Percentiles rank a stretch among this genome's conserved stretches.
phyloP scores from a whole-genome alignment of 352 stramenopile genomes.

The Globisporangium nunn region DNA sequence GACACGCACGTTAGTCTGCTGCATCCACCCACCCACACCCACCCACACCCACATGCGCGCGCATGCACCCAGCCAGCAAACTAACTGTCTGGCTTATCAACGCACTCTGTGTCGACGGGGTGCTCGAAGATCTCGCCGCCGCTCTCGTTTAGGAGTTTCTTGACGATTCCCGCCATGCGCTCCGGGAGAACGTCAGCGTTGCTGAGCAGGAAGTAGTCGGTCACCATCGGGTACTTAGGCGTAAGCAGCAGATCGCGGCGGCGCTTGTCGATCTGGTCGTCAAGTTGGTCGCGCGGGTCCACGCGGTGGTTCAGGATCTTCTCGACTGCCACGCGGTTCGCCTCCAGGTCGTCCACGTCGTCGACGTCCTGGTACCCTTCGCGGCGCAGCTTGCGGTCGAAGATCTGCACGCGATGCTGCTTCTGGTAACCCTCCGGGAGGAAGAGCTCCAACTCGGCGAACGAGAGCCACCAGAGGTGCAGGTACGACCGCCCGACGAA shows the following conservation, averaged over 20 bases:
- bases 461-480: slow-evolving; percentile 86
- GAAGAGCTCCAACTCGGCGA: slow-evolving; percentile 81
- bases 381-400: slow-evolving; percentile 73
- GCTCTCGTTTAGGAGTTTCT: slow-evolving; percentile 75
- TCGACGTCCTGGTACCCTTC: slow-evolving; percentile 82
- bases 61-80: not conserved
- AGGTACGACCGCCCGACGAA: slow-evolving; percentile 84
- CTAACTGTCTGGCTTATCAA: not conserved
- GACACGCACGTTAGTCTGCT: not conserved
- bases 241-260: slow-evolving; percentile 42
- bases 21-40: not conserved
- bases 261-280: slow-evolving; percentile 78
- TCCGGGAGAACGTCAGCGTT: slow-evolving; percentile 63
- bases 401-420: slow-evolving; percentile 75
- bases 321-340: slow-evolving; percentile 83
- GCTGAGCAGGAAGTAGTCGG: slow-evolving; percentile 75
- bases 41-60: not conserved
- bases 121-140: slow-evolving; percentile 81
- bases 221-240: slow-evolving; percentile 65
- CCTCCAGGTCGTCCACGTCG: slow-evolving; percentile 83
- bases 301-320: slow-evolving; percentile 86
- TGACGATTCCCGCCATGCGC: slow-evolving; percentile 69
- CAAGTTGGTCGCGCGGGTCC: slow-evolving; percentile 69
- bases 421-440: slow-evolving; percentile 82
- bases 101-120: slow-evolving; percentile 68